Evolutionary conservation across 306 rosid species (phyloP), one percentile per base, ranked within the genome.

Genomic region (Hippophae rhamnoides): DNA sequence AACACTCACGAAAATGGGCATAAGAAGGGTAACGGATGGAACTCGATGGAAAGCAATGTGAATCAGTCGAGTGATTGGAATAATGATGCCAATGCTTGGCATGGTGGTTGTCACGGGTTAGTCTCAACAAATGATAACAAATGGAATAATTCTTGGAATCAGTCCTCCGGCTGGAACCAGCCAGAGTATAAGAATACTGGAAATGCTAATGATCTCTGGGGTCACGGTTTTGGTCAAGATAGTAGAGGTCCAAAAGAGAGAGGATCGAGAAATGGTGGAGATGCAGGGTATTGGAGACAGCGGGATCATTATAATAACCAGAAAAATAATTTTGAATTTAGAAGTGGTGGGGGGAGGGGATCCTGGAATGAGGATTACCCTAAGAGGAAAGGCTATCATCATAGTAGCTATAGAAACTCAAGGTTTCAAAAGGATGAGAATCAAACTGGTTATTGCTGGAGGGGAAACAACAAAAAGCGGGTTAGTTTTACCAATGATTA

Each of bases 391-490:
- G 72, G 60, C 26, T 72, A 59, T 70, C 52, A 60, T 55, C 67
- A 46, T 31, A 58, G 63, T 55, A 44, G 74, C 43, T 56, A 66
- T 46, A 66, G 64, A 63, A 67, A 72, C 62, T 71, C 77, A 60
- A 77, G 79, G 51, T 69, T 61, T 70, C 79, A 47, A 65, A 73
- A 79, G 56, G 74, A 71, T 44, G 72, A 71, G 38, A 60, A 52
- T 63, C 79, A 73, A 73, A 69, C 67, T 7, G 75, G 63, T 48
- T 23, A 60, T 69, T 68, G 79, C 86, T 71, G 76, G 64, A 66
- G 80, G 69, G 84, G 60, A 38, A 68, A 62, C 55, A 61, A 76
- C 38, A 75, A 59, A 57, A 79, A 72, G 77, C 53, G 38, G 38
- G 69, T 65, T 56, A 43, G 63, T 62, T 81, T 77, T 48, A 14